These are phyloP conservation scores for Elongisporangium anandrum DNA, from an alignment of 352 stramenopile genomes.

Conservation along the genomic window DNA sequence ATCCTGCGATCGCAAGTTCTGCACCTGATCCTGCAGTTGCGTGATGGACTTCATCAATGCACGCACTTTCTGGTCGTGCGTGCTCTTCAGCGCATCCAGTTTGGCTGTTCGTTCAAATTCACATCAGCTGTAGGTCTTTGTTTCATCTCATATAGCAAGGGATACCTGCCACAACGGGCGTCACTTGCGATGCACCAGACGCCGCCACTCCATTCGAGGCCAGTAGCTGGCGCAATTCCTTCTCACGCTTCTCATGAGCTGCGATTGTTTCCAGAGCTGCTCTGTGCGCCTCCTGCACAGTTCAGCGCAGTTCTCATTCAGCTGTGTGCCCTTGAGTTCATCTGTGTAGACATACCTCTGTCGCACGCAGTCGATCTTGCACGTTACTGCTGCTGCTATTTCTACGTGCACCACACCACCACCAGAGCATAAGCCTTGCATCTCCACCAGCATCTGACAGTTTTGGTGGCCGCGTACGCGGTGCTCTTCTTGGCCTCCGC, in stretches of 20 bases:
- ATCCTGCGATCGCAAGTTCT: constrained; percentile 67
- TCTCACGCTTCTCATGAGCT: constrained; percentile 54
- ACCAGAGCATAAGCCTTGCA: not conserved
- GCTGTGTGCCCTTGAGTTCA: no score
- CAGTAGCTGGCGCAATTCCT: constrained; percentile 48
- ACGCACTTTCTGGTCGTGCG: constrained; percentile 75
- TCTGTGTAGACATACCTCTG: constrained; percentile 51
- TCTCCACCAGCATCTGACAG: not conserved
- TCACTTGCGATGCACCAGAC: constrained; percentile 17
- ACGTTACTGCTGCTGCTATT: constrained; percentile 19
- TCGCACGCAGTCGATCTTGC: constrained; percentile 40
- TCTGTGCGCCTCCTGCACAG: constrained; percentile 44
- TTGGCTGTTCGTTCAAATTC: constrained; percentile 30
- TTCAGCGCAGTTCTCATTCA: no score
- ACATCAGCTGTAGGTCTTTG: not conserved
- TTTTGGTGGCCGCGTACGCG: constrained; percentile 21
- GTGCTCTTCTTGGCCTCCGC: constrained; percentile 32
- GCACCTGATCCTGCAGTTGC: constrained; percentile 74
- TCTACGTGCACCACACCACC: not conserved
- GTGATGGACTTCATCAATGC: constrained; percentile 84
- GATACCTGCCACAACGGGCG: constrained; percentile 40
- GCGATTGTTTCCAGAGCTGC: constrained; percentile 53
- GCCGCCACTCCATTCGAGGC: constrained; percentile 31
- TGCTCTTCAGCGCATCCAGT: constrained; percentile 57
- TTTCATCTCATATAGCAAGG: not conserved